Base-by-base conservation (phyloP, 2,329 filamentous ascomycete genomes). In the Colletotrichum euphorbiae region DNA sequence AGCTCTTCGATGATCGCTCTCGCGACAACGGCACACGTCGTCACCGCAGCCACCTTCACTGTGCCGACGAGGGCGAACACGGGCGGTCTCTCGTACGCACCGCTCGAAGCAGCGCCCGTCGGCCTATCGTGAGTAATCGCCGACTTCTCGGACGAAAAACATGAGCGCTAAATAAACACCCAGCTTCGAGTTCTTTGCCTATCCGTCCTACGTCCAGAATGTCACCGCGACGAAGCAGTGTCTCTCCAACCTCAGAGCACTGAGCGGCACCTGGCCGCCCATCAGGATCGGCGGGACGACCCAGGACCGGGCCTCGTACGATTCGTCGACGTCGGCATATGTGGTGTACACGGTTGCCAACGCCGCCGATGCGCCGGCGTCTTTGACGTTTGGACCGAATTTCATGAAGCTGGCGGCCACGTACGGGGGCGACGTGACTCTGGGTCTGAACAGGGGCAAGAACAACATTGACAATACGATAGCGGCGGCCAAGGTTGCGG, bases 231-330 rank as follows among this genome's bases (percentile, higher is more conserved):
- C 85, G 0, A 78, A 75, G 0, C 81, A 82, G 70, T 88, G 86
- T 68, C 76, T 88, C 6, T 73, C 81, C 24, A 87, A 87, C 71
- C 80, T 86, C 71, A 81, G 82, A 68, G 77, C 80, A 12, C 67
- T 87, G 54, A 83, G 81, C 0, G 85, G 85, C 2, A 78, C 76
- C 11, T 85, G 82, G 82, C 85, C 85, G 7, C 85, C 85, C 0
- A 80, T 88, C 51, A 79, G 86, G 57, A 87, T 88, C 61, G 86
- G 86, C n/a, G 86, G 86, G 2, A 88, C 86, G 0, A 88, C 85
- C 0, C 85, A 87, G 78, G 86, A 88, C 70, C 81, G 85, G 4
- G 85, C 86, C 1, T 81, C 77, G 2, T 88, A 84, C 69, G 81
- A 87, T 73, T 71, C 84, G 1, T 73, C 75, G 1, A 81, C 79